Percentiles rank a stretch among this genome's conserved stretches.
Evolutionary conservation across 352 stramenopile genomes (phyloP).

Genomic region (Pythium chondricola): DNA sequence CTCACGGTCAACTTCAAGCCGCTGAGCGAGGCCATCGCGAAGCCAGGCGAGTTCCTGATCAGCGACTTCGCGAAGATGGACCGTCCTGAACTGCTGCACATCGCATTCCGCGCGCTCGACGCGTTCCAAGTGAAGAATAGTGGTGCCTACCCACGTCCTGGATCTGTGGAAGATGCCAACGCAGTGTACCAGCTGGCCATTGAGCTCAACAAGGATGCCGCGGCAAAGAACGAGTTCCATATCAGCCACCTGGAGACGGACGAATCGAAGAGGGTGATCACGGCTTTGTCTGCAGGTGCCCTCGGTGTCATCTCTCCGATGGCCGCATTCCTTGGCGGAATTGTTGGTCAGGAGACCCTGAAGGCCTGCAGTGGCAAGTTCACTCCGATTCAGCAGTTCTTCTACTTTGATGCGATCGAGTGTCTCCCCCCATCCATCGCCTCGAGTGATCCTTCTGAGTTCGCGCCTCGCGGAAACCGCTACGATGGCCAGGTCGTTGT

Average conservation of each 20-base stretch:
- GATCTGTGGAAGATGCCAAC: slow-evolving; percentile 74
- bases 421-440: slow-evolving; percentile 87
- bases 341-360: slow-evolving; percentile 97
- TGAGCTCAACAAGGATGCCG: slow-evolving; percentile 69
- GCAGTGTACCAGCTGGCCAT: slow-evolving; percentile 81
- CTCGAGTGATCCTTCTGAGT: slow-evolving; percentile 41
- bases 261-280: slow-evolving; percentile 72
- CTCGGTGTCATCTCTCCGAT: slow-evolving; percentile 93
- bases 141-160: slow-evolving; percentile 82
- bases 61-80: slow-evolving; percentile 98
- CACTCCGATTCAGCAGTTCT: slow-evolving; percentile 97
- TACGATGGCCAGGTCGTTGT: slow-evolving; percentile 94
- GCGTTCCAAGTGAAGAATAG: slow-evolving; percentile 72
- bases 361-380: slow-evolving; percentile 99
- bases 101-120: slow-evolving; percentile 87
- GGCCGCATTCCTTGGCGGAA: slow-evolving; percentile 95
- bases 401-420: slow-evolving; percentile 99
- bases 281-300: slow-evolving; percentile 79
- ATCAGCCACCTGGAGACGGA: slow-evolving; percentile 56
- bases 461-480: slow-evolving; percentile 54
- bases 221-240: slow-evolving; percentile 51
- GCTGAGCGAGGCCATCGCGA: slow-evolving; percentile 74
- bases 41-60: slow-evolving; percentile 94
- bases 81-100: slow-evolving; percentile 85
- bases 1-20: slow-evolving; percentile 91